These are phyloP conservation scores for Apiospora hydei DNA, from an alignment of 2,329 filamentous ascomycete genomes.

Conservation along the genomic window DNA sequence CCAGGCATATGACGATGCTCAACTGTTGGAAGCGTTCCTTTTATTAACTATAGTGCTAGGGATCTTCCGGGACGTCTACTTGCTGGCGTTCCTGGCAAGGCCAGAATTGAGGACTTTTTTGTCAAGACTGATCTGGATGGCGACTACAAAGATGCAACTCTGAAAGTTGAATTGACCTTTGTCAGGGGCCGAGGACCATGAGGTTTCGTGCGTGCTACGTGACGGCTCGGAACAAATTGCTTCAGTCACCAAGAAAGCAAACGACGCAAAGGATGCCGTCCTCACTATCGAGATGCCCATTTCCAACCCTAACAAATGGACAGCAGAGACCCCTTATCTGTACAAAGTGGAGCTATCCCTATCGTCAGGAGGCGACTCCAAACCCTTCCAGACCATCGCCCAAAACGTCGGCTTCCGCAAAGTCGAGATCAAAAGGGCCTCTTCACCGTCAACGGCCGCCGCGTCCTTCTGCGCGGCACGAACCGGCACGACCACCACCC, in stretches of 20 bases:
- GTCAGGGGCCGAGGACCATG: neutral
- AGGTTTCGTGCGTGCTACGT: slow-evolving; percentile 22
- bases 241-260: neutral
- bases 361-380: slow-evolving; percentile 23
- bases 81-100: slow-evolving; percentile 61
- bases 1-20: neutral
- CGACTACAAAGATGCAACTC: slow-evolving; percentile 56
- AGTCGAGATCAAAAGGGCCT: slow-evolving; percentile 68
- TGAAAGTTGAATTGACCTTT: slow-evolving; percentile 53
- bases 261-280: neutral
- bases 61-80: slow-evolving; percentile 72
- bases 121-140: slow-evolving; percentile 61
- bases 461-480: slow-evolving; percentile 68
- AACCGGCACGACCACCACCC: slow-evolving; percentile 78
- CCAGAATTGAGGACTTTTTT: slow-evolving; percentile 64
- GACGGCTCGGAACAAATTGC: slow-evolving; percentile 23
- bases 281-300: slow-evolving; percentile 49
- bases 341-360: slow-evolving; percentile 61
- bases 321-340: slow-evolving; percentile 69
- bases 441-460: slow-evolving; percentile 67
- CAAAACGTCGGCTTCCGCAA: slow-evolving; percentile 70
- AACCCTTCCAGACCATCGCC: slow-evolving; percentile 48
- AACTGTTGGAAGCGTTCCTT: neutral
- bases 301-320: slow-evolving; percentile 68
- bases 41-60: slow-evolving; percentile 40